A percentile compares a stretch with the other conserved stretches of the same genome.
These are phyloP conservation scores for Leptodontidium sp. DNA, from an alignment of 2,329 filamentous ascomycete genomes.

Conservation along the genomic window DNA sequence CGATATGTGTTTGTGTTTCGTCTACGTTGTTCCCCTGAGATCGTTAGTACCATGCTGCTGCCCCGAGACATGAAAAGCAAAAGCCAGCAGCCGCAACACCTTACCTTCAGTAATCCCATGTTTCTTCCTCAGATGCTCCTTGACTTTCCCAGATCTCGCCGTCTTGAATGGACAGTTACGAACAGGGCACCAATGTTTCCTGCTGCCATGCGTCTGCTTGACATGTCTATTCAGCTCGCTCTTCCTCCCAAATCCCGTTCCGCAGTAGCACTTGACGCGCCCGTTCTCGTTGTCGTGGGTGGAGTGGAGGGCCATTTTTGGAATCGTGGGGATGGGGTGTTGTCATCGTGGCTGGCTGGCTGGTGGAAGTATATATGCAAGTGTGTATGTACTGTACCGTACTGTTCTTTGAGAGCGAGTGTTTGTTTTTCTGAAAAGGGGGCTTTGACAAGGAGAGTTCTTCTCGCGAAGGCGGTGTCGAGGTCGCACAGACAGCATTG, in stretches of 20 bases:
- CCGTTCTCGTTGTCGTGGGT: not conserved
- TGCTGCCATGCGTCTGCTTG: not conserved
- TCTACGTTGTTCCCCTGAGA: no score
- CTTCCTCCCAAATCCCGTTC: not conserved
- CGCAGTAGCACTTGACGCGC: not conserved
- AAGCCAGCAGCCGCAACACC: not conserved
- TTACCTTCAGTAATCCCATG: not conserved
- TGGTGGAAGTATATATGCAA: not conserved
- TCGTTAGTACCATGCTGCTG: no score
- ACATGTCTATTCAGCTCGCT: not conserved
- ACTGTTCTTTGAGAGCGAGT: not conserved
- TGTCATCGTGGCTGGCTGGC: not conserved
- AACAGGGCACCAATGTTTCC: not conserved
- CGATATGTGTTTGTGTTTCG: no score
- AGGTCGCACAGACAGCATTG: conserved; percentile 1
- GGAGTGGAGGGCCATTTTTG: not conserved
- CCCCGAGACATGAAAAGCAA: no score
- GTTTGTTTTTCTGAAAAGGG: not conserved
- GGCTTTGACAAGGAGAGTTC: not conserved
- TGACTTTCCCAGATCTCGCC: not conserved
- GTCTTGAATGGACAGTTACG: not conserved
- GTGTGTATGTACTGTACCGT: not conserved
- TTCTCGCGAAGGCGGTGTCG: not conserved
- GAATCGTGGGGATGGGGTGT: not conserved
- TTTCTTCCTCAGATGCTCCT: not conserved